Base-by-base conservation (phyloP, 164 flowering plant genomes). In the Dillenia turbinata region DNA sequence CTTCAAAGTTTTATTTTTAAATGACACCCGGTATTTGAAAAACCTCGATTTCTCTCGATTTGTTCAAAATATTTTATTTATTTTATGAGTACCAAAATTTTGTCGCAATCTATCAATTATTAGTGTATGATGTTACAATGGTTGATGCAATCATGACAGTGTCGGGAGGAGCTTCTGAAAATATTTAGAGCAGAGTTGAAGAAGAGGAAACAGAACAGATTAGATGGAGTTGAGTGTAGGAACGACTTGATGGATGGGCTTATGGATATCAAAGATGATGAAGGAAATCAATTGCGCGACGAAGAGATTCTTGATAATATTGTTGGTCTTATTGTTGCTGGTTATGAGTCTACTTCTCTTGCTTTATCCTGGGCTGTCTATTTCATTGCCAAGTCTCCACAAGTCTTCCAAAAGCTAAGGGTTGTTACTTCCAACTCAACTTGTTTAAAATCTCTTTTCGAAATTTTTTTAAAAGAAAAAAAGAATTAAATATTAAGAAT, bases 271-370 rank as follows among this genome's bases (percentile, higher is more conserved):
- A 66, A 67, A 66, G 82, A 81, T 49, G 83, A 80, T 3, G 76
- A 83, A 57, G 86, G 86, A 16, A 75, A 69, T 6, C 63, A 65
- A 60, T 54, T 83, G 57, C 47, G 59, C 8, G 86, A 81, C 47
- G 67, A 78, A 13, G 82, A 83, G 66, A 77, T 85, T 56, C 44
- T 85, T 19, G 90, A 85, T 54, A 83, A 85, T 66, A 83, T 81
- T 26, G 60, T 75, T 1, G 68, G 71, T 66, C 62, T 81, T n/a
- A 71, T 81, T 12, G 17, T 75, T 52, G 85, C 74, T 5, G 86
- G 84, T 53, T 81, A 83, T 57, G 77, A 71, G 57, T 75, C 88
- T 9, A 81, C 83, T 55, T 22, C 82, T 26, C 66, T 77, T 22
- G 57, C 81, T 8, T 65, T 70, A 43, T 78, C 66, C 75, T 83